Evolutionary conservation across 306 rosid species (phyloP), one percentile per base, ranked within the genome.

Genomic region (Prunus mira): DNA sequence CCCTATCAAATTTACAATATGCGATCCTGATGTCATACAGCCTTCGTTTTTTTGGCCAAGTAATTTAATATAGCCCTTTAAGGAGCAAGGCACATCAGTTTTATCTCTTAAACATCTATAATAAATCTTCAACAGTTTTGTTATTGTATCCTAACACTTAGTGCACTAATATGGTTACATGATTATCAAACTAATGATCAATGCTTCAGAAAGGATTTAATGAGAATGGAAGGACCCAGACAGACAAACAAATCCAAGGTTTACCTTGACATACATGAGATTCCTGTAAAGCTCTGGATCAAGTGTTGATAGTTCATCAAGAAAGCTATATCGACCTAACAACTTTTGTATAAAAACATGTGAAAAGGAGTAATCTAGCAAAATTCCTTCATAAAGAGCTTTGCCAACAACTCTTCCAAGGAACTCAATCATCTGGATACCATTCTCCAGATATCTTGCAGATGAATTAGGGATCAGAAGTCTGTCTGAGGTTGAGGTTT

Each of bases 371-470:
- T 95, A 95, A 78, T 95, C 97, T 63, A 90, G 93, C 86, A 95
- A 86, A 81, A 95, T 92, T 78, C 97, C 99, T 87, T 95, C 99
- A 82, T 95, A 95, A 38, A 95, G 91, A 82, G 98, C 97, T 91
- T 95, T 95, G 25, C 97, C 98, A 56, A 95, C 98, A 67, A 95
- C 89, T 87, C 97, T 87, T 84, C 98, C 98, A 69, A 95, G 96
- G 88, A 92, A 95, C 78, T 95, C 98, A 82, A 95, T 95, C 97
- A 95, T 92, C 83, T 87, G 97, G 86, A 92, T 83, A 82, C 97
- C 98, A 78, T 89, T 95, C 65, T 90, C 97, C 75, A 92, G 82
- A 83, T 82, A 86, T 87, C 90, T 92, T 71, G 98, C 98, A 30
- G 98, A 89, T 69, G 89, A 56, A 82, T 86, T 89, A 49, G 97